Conservation (phyloP, 2,329 filamentous ascomycete species). For the Hymenotorrendiella dingleyae region DNA sequence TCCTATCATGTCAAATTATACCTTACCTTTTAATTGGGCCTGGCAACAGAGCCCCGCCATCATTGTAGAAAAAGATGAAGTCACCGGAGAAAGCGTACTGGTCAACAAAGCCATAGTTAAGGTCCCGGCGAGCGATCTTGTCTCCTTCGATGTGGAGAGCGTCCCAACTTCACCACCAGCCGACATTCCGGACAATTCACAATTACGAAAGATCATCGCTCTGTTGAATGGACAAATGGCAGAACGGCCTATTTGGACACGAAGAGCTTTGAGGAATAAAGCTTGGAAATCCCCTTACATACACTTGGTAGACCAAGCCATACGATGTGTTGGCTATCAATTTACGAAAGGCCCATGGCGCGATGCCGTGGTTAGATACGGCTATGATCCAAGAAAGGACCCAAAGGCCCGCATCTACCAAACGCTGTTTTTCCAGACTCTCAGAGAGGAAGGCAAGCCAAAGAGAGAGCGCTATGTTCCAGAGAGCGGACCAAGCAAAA, state of each 20-base stretch:
- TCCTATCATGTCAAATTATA: constrained; percentile 69
- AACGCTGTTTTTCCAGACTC: constrained; percentile 77
- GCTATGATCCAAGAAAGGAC: constrained; percentile 75
- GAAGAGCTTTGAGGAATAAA: constrained; percentile 72
- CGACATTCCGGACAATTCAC: constrained; percentile 35
- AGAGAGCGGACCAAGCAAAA: constrained; percentile 3
- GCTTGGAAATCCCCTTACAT: constrained; percentile 47
- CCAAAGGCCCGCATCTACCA: constrained; percentile 78
- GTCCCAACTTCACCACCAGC: constrained; percentile 14
- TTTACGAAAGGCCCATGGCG: constrained; percentile 91
- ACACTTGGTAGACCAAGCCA: constrained; percentile 63
- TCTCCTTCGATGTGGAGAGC: constrained; percentile 13
- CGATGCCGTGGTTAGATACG: constrained; percentile 79
- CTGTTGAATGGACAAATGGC: constrained; percentile 61
- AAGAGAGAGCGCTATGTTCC: constrained; percentile 17
- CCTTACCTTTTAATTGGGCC: constrained; percentile 69
- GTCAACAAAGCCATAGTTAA: constrained; percentile 21
- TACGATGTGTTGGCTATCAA: constrained; percentile 83
- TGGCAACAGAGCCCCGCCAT: constrained; percentile 80
- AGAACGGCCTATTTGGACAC: constrained; percentile 78
- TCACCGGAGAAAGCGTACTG: constrained; percentile 28
- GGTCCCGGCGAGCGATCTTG: constrained; percentile 19
- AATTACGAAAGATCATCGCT: constrained; percentile 58
- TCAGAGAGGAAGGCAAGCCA: constrained; percentile 24
- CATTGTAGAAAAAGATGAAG: constrained; percentile 33